Percentiles rank a stretch among this genome's conserved stretches.
Evolutionary conservation across 2,329 filamentous ascomycete genomes (phyloP).

Genomic region (Akanthomyces muscarius): DNA sequence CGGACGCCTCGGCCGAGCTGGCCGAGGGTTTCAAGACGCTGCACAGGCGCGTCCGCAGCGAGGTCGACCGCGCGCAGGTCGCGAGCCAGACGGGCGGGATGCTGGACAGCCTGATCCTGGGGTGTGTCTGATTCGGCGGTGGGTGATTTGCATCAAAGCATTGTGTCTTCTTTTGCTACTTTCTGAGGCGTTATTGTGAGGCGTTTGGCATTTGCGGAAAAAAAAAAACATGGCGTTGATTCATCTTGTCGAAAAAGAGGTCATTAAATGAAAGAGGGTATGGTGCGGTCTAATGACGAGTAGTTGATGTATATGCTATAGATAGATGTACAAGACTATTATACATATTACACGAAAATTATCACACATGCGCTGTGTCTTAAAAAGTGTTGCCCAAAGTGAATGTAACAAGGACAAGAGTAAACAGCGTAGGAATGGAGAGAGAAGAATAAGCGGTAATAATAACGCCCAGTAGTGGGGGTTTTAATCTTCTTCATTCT

Average conservation of each 20-base stretch:
- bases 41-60: conserved; percentile 65
- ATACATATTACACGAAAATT: neutral
- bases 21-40: conserved; percentile 66
- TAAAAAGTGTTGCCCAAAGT: neutral
- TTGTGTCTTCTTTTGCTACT: no score
- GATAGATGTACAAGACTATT: conserved; percentile 1
- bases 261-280: neutral
- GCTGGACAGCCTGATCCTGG: conserved; percentile 60
- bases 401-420: neutral
- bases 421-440: no score
- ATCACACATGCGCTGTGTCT: neutral
- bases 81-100: conserved; percentile 82
- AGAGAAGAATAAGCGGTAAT: no score
- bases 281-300: neutral
- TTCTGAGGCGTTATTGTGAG: neutral
- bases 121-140: neutral
- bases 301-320: neutral
- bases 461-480: neutral
- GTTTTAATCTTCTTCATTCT: conserved; percentile 3
- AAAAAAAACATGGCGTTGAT: conserved; percentile 3
- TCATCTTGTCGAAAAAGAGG: neutral
- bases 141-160: neutral
- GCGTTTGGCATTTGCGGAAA: conserved; percentile 8
- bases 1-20: conserved; percentile 69
- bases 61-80: conserved; percentile 79